Conservation (phyloP, 257 asterid genomes). For the Eustoma russellianum region DNA sequence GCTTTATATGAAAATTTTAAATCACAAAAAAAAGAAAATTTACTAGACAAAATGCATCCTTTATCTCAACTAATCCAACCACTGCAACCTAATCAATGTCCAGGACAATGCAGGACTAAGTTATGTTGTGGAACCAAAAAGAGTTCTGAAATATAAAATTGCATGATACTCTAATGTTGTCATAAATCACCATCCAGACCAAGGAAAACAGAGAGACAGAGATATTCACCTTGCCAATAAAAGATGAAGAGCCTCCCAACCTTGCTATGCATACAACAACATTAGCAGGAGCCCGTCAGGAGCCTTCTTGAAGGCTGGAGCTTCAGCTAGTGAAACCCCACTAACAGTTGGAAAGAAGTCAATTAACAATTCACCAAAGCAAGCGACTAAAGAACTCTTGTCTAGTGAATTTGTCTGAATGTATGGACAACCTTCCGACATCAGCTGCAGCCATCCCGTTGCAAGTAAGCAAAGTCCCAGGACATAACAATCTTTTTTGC, state of each 20-base stretch:
- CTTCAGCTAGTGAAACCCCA: conserved; percentile 92
- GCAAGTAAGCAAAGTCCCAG: not conserved
- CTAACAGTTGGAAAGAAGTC: conserved; percentile 82
- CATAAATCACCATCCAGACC: not conserved
- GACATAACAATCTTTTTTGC: too few relatives aligned
- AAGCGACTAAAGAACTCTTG: conserved; percentile 39
- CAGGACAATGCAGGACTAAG: not conserved
- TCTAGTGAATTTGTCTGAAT: conserved; percentile 22
- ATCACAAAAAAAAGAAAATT: too few relatives aligned
- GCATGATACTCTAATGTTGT: not conserved
- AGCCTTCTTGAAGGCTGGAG: conserved; percentile 81
- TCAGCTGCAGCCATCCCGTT: conserved; percentile 32
- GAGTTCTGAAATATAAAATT: not conserved
- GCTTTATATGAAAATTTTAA: too few relatives aligned
- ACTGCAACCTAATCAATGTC: not conserved
- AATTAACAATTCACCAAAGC: conserved; percentile 90
- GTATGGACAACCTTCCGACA: conserved; percentile 36
- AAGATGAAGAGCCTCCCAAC: conserved; percentile 83
- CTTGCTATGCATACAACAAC: conserved; percentile 79
- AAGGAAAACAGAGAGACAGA: conserved; percentile 5
- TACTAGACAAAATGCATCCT: too few relatives aligned
- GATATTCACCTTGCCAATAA: conserved; percentile 67
- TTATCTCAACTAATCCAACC: not conserved
- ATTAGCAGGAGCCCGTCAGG: conserved; percentile 91
- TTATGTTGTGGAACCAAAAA: not conserved